Evolutionary conservation across 345 rosid genomes (phyloP).

Genomic region (Camelina sativa): DNA sequence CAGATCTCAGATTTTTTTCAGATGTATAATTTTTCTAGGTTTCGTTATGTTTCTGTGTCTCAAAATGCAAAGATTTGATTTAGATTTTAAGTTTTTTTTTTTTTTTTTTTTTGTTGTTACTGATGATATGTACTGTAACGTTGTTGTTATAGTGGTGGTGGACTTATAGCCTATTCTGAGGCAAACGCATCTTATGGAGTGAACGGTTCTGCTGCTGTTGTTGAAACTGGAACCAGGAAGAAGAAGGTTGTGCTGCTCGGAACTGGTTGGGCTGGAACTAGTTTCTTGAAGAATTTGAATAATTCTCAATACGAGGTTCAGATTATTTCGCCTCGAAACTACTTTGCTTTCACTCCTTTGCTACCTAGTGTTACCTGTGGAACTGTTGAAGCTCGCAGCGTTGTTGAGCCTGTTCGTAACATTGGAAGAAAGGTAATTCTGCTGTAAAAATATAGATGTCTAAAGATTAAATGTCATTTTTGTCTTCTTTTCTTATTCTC

Average conservation of each 20-base stretch:
- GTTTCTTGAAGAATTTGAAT: slow-evolving; percentile 78
- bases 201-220: slow-evolving; percentile 31
- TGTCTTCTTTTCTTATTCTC: slow-evolving; percentile 2
- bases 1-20: slow-evolving; percentile 34
- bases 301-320: slow-evolving; percentile 77
- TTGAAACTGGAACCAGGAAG: slow-evolving; percentile 58
- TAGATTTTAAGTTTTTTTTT: not conserved
- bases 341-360: slow-evolving; percentile 98
- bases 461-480: not conserved
- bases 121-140: slow-evolving; percentile 12
- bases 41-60: slow-evolving; percentile 10
- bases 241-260: slow-evolving; percentile 97
- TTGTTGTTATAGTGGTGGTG: slow-evolving; percentile 74
- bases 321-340: slow-evolving; percentile 93
- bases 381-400: slow-evolving; percentile 96
- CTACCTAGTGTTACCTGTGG: slow-evolving; percentile 96
- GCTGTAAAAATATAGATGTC: not conserved
- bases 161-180: slow-evolving; percentile 79
- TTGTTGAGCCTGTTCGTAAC: slow-evolving; percentile 93
- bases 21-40: not conserved
- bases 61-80: slow-evolving; percentile 8
- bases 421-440: slow-evolving; percentile 74
- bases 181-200: slow-evolving; percentile 53
- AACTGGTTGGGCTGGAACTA: slow-evolving; percentile 98
- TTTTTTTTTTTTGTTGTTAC: not conserved